Evolutionary conservation across 2,329 filamentous ascomycete genomes (phyloP).

Genomic region (Pseudogymnoascus sp.): DNA sequence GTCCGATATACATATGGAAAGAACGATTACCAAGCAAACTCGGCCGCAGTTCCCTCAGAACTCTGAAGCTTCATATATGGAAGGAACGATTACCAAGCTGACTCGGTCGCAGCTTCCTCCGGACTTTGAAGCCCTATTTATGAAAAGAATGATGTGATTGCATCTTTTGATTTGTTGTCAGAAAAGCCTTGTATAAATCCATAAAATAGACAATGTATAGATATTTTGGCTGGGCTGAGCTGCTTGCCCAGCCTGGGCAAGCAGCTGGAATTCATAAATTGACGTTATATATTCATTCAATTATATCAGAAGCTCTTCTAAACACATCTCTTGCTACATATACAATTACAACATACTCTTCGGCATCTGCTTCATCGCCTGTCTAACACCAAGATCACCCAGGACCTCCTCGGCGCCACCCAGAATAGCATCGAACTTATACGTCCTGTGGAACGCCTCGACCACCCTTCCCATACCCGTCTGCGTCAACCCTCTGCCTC

Average conservation of each 20-base stretch:
- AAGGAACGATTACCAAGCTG: no score
- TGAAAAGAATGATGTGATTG: no score
- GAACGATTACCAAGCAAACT: no score
- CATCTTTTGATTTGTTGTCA: not conserved
- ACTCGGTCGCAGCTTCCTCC: no score
- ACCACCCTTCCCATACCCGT: conserved; percentile 74
- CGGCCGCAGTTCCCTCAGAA: no score
- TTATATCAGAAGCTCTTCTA: not conserved
- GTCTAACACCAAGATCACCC: conserved; percentile 70
- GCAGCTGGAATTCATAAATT: not conserved
- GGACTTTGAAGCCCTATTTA: no score
- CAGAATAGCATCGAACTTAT: conserved; percentile 73
- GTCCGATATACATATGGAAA: no score
- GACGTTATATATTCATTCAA: not conserved
- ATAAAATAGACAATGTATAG: not conserved
- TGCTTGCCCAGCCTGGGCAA: no score
- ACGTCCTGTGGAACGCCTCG: conserved; percentile 76
- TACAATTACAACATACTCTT: conserved; percentile 63
- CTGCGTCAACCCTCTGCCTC: conserved; percentile 71
- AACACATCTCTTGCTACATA: not conserved
- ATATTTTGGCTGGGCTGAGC: not conserved
- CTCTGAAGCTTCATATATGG: no score
- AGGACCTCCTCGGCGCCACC: conserved; percentile 79
- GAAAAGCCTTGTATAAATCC: not conserved
- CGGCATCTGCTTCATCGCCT: conserved; percentile 77